Base-by-base conservation (phyloP, 2,329 filamentous ascomycete species). In the Diaporthe sp. region DNA sequence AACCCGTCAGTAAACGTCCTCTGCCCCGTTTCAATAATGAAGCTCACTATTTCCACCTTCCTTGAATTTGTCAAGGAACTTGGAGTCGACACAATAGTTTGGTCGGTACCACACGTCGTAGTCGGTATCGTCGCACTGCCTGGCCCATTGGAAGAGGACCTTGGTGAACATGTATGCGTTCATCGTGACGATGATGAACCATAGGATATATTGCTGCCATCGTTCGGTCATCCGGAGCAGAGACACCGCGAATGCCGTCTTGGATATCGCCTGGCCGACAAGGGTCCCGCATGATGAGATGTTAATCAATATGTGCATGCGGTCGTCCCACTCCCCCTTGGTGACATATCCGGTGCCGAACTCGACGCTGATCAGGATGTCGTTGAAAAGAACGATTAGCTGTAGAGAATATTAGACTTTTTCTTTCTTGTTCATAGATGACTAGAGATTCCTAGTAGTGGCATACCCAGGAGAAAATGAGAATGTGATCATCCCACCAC, bases 401-500 rank as follows among this genome's bases (percentile, higher is more conserved):
- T 75, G 10, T n/a, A 37, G 22, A 49, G 12, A 58, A n/a, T 8
- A 42, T 71, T 37, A 74, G 73, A 22, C 17, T 22, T 17, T 3
- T 25, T 53, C 25, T 5, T 5, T 10, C 34, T 15, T 4, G 13
- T 1, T 15, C 19, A 3, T 22, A 8, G 44, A 44, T 31, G 15
- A 39, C 9, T n/a, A 42, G 37, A 8, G 7, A 4, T 39, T 39
- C 4, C 19, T 51, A 22, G 62, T 22, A 15, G 42, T 28, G 39
- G 34, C 68, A 46, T 72, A 72, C 73, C 73, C 73, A 75, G 5
- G 73, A 71, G 51, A 55, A 37, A 19, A 75, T 67, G 15, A 75
- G 68, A 42, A 75, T 51, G 44, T 75, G 53, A 17, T 75, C 73
- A 65, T 75, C 73, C 53, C 42, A 75, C 73, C 73, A 75, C 22